Percentiles rank a stretch among this genome's conserved stretches.
Evolutionary conservation across 2,329 filamentous ascomycete genomes (phyloP).

Genomic region (Pestalotiopsis fici): DNA sequence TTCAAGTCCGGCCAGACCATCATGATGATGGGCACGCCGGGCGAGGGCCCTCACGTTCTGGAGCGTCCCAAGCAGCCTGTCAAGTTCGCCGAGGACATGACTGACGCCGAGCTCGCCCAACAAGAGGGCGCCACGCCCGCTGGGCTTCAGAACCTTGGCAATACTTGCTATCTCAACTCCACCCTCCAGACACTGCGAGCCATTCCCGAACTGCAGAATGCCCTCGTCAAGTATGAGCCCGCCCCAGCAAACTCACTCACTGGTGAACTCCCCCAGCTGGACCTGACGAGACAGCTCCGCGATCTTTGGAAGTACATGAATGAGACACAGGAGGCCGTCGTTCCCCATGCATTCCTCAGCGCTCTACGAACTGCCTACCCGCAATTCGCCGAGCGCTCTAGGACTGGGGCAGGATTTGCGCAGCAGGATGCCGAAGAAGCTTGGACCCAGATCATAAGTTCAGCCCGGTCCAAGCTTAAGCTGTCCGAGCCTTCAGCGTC

Average conservation of each 20-base stretch:
- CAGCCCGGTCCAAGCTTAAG: conserved; percentile 77
- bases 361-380: conserved; percentile 79
- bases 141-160: conserved; percentile 88
- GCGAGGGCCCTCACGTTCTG: conserved; percentile 58
- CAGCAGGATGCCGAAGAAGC: conserved; percentile 99
- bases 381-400: conserved; percentile 89
- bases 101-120: conserved; percentile 84
- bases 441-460: conserved; percentile 91
- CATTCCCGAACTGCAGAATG: conserved; percentile 87
- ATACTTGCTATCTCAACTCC: conserved; percentile 98
- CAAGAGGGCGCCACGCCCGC: conserved; percentile 83
- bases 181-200: conserved; percentile 88
- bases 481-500: conserved; percentile 38
- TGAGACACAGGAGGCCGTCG: conserved; percentile 83
- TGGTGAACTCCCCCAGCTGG: conserved; percentile 53
- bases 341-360: conserved; percentile 79
- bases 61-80: conserved; percentile 77
- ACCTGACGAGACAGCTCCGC: conserved; percentile 76
- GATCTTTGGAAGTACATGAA: conserved; percentile 89
- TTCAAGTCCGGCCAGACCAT: conserved; percentile 85
- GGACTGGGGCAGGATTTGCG: conserved; percentile 82
- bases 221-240: conserved; percentile 62
- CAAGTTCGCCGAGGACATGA: conserved; percentile 97
- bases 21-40: conserved; percentile 96
- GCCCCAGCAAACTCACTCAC: conserved; percentile 20